Evolutionary conservation across 2,329 filamentous ascomycete species (phyloP), one percentile per base, ranked within the genome.

Genomic region (Monilinia fructicola): DNA sequence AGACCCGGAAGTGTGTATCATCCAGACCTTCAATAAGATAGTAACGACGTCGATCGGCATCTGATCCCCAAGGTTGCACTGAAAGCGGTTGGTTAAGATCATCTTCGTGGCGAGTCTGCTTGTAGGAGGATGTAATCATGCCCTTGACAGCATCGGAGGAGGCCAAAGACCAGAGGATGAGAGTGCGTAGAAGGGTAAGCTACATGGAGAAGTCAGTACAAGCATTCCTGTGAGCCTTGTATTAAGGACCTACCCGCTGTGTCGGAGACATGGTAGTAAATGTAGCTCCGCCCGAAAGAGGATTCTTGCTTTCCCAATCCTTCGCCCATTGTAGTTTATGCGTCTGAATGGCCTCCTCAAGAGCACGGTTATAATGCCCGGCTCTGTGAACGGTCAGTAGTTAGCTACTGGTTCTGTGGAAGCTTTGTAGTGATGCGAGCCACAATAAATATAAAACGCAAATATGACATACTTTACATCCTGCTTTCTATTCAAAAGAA

Each of bases 401-500:
- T 71, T 65, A 69, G 71, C 70, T 54, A 44, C 28, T 28, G 40
- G 28, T 18, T 31, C 62, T 50, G 9, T 14, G 54, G 68, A 44
- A 48, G 44, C 62, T 31, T 35, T 5, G 26, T 23, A 38, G 26
- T 48, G 6, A 48, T 55, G 54, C 12, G 18, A 54, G 42, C 28
- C 40, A 38, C 14, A 23, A 46, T 28, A 31, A 53, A 40, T 16
- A 31, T 58, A 58, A 42, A 2, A 18, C 35, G 46, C 35, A 44
- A 52, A 67, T 46, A 38, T 52, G 71, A 81, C 92, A 79, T 86
- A 98, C 95, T 99, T 97, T 77, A 98, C 91, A 80, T 97, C 93
- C 78, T 99, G 97, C 83, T 99, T 98, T 78, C 95, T 89, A 79
- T 99, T 99, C 75, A 99, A 83, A 65, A 97, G 86, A 73, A 99